Evolutionary conservation across 352 stramenopile genomes (phyloP), one percentile per base, ranked within the genome.

Genomic region (Paralagenidium karlingii): DNA sequence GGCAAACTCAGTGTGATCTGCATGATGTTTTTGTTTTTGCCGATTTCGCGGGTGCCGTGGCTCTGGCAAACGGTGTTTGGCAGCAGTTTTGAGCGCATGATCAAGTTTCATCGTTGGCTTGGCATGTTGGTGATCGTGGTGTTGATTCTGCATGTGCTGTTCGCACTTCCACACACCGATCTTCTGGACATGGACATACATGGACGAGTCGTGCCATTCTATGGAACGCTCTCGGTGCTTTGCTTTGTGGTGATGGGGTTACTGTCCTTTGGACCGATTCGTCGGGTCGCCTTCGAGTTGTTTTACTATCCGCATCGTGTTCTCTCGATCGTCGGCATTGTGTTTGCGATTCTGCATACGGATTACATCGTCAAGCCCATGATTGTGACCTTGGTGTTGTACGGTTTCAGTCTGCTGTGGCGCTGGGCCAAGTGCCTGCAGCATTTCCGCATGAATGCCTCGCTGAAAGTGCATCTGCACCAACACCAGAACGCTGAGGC

Each of bases 91-190:
- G 76, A 89, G 38, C 76, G 76, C 16, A 82, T 86, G 19, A 47
- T 86, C 54, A 87, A 86, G 60, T 90, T 87, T 34, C 76, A 90
- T 48, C 76, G 76, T 34, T 86, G 71, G 68, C 56, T 90, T 13
- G 76, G 73, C 6, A 39, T 84, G 33, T 29, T 60, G 19, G 56
- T 82, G 49, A 69, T 59, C 13, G 31, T 84, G 10, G 59, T 63
- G 7, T 56, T 67, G 22, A 40, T 87, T 24, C 42, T 85, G 5
- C 76, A 89, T 50, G 41, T 86, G 30, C 41, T 83, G 7, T 40
- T 73, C 32, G 64, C 54, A 1, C n/a, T n/a, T n/a, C n/a, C n/a
- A n/a, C n/a, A n/a, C n/a, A 57, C 55, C 13, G 25, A 75, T 4
- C 55, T 81, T 9, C 66, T 67, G 8, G n/a, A n/a, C n/a, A n/a